Evolutionary conservation across 768 basidiomycete genomes (phyloP).

Genomic region (Lactifluus pinguis): DNA sequence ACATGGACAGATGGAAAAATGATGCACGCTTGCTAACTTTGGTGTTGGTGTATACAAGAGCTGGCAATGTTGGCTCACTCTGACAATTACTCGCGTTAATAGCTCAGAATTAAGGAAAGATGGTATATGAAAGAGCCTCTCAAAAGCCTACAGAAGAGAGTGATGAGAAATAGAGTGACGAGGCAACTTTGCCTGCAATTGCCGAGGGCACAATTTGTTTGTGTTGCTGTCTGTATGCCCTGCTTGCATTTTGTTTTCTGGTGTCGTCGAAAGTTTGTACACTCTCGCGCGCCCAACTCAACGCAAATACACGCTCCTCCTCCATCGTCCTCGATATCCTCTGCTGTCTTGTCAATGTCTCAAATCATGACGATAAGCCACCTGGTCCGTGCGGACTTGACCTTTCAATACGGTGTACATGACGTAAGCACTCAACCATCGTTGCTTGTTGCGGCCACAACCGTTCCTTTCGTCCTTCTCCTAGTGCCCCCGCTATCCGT

Average conservation of each 20-base stretch:
- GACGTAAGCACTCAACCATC: slow-evolving; percentile 37
- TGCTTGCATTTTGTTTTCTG: slow-evolving; percentile 53
- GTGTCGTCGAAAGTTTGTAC: slow-evolving; percentile 69
- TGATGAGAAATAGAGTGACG: background rate
- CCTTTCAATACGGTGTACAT: slow-evolving; percentile 30
- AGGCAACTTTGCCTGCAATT: background rate
- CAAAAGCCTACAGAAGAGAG: background rate
- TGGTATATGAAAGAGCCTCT: background rate
- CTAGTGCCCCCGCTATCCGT: slow-evolving; percentile 25
- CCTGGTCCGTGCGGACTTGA: slow-evolving; percentile 49
- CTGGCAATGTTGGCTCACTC: background rate
- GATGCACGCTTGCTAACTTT: background rate
- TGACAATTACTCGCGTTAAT: background rate
- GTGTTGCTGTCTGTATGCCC: slow-evolving; percentile 29
- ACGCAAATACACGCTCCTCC: slow-evolving; percentile 39
- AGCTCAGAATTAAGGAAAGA: background rate
- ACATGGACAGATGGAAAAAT: background rate
- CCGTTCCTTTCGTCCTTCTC: slow-evolving; percentile 37
- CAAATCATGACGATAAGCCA: slow-evolving; percentile 17
- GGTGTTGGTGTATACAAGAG: background rate
- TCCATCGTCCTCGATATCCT: slow-evolving; percentile 27
- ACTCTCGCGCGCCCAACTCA: slow-evolving; percentile 37
- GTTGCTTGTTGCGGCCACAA: slow-evolving; percentile 26
- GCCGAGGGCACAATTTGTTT: slow-evolving; percentile 25
- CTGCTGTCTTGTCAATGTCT: slow-evolving; percentile 19